These are phyloP conservation scores for Zoysia pacifica DNA, from an alignment of 176 grass and related monocot species.

Conservation along the genomic window DNA sequence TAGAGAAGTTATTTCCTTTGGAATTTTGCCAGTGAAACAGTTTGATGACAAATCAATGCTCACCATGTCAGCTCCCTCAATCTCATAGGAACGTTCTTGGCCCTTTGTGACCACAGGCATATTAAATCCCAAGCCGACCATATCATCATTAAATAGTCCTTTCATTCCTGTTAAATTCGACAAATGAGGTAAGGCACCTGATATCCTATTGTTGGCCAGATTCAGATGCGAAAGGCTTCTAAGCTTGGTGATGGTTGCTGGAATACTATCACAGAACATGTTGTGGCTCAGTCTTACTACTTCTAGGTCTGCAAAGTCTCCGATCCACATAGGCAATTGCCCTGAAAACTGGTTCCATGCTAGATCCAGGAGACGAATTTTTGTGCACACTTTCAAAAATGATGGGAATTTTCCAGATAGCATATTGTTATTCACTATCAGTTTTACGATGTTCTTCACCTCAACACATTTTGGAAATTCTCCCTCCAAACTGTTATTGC, in stretches of 20 bases:
- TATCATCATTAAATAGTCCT: no score
- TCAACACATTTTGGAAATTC: no score
- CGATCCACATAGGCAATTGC: background rate
- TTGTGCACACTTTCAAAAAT: background rate
- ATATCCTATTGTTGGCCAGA: conserved; percentile 30
- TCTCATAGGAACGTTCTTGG: no score
- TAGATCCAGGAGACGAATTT: background rate
- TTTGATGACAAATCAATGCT: conserved; percentile 48
- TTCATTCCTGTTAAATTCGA: conserved; percentile 25
- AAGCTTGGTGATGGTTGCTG: background rate
- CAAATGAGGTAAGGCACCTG: conserved; percentile 29
- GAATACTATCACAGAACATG: conserved; percentile 38
- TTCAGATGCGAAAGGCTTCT: conserved; percentile 1
- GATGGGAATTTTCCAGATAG: background rate
- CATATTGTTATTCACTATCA: background rate
- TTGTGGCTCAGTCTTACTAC: background rate
- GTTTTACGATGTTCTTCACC: no score
- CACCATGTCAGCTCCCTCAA: background rate
- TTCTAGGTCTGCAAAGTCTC: background rate
- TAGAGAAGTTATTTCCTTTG: conserved; percentile 19
- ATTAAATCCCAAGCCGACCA: no score
- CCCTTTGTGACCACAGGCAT: no score
- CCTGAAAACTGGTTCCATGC: background rate
- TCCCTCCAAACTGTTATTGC: no score
- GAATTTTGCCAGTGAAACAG: conserved; percentile 25